A percentile compares a stretch with the other conserved stretches of the same genome.
These are phyloP conservation scores for Coemansia sp. DNA, from an alignment of 192 early-diverging fungal species.

Conservation along the genomic window DNA sequence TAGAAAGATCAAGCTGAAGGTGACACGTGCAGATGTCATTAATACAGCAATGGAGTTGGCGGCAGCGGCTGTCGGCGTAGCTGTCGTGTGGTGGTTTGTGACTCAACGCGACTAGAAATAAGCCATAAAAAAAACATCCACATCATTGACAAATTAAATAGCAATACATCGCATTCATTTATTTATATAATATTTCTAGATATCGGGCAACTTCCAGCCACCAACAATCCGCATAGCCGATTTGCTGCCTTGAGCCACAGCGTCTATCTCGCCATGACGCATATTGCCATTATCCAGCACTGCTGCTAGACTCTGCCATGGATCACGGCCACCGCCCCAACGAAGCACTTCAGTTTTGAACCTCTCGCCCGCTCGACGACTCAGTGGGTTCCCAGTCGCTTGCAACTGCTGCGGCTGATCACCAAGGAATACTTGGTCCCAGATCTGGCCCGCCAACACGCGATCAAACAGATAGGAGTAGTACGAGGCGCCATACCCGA, in stretches of 20 bases:
- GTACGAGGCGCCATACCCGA: constrained; percentile 91
- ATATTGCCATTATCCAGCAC: constrained; percentile 60
- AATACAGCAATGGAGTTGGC: constrained; percentile 36
- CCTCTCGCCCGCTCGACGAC: constrained; percentile 66
- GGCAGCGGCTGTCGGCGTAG: constrained; percentile 43
- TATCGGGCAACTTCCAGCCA: constrained; percentile 63
- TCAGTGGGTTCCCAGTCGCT: constrained; percentile 57
- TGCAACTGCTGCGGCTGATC: constrained; percentile 17
- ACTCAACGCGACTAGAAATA: constrained; percentile 11
- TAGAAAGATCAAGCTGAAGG: constrained; percentile 41
- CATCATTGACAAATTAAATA: not conserved
- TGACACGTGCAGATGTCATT: constrained; percentile 46
- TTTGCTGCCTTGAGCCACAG: constrained; percentile 62
- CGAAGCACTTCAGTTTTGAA: constrained; percentile 75
- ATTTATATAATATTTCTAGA: constrained; percentile 16
- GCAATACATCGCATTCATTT: constrained; percentile 7
- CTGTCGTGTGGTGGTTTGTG: constrained; percentile 48
- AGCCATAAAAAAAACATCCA: constrained; percentile 9
- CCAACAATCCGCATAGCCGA: constrained; percentile 74
- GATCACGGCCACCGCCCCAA: constrained; percentile 95
- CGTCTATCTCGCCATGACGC: constrained; percentile 35
- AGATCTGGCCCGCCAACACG: constrained; percentile 78
- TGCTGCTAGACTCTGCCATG: constrained; percentile 77
- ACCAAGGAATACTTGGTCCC: constrained; percentile 67
- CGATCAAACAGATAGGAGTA: constrained; percentile 95